Evolutionary conservation across 2,329 filamentous ascomycete genomes (phyloP), one percentile per base, ranked within the genome.

Genomic region (Cladophialophora carrionii): DNA sequence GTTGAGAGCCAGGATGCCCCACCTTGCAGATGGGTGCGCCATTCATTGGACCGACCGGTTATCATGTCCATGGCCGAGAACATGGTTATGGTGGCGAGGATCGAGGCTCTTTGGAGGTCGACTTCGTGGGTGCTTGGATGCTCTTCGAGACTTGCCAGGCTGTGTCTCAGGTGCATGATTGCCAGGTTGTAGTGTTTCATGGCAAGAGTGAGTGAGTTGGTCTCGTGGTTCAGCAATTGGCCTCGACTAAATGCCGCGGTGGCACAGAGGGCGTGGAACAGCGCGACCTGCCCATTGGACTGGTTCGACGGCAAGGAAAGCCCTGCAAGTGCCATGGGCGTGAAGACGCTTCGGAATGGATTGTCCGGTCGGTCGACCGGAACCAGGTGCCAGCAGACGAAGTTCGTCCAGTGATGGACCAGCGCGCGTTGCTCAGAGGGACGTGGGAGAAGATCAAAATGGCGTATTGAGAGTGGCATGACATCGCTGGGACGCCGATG

Each of bases 91-190:
- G 67, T 69, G n/a, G 67, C 67, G 53, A 69, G 62, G 17, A 69
- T 67, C 29, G 64, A 60, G 24, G 62, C 65, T 5, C 31, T 71
- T 70, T 69, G 67, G 4, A 57, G 22, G 17, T 67, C 62, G 17
- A 62, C 56, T 31, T 57, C 31, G 24, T 41, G 61, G 24, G 46
- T 17, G 34, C 57, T 61, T 26, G 72, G 67, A 76, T 20, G 73
- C n/a, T 57, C 55, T 37, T 58, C 64, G 48, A 73, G 67, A 77
- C 20, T 74, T 79, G 7, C 79, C 74, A 5, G 73, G 79, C 34
- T 74, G 31, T 70, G 65, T 9, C 73, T 69, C 22, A 75, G 61
- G 60, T 75, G 73, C 34, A 69, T 69, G 54, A 75, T 68, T 12
- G 73, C 73, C 10, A 72, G 69, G 20, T 75, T 72, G 48, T 74